Evolutionary conservation across 805 yeast species (phyloP).

Genomic region (Isabelozyma pseudorhagii): DNA sequence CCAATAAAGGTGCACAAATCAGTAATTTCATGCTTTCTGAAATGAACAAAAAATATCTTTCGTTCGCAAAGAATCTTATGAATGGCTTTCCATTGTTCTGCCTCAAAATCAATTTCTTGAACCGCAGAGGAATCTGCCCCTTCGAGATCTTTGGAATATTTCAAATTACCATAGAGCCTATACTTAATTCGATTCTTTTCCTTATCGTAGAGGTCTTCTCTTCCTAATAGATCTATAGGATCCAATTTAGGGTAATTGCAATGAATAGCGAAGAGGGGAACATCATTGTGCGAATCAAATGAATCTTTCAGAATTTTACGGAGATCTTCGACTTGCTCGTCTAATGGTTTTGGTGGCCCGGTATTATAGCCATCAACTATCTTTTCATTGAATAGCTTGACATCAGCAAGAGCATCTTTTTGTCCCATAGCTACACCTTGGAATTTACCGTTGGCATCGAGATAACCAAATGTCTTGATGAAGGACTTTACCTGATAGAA

Average conservation of each 20-base stretch:
- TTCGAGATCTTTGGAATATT: conserved; percentile 10
- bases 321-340: conserved; percentile 21
- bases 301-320: conserved; percentile 12
- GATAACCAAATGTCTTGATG: conserved; percentile 30
- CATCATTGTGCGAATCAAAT: conserved; percentile 14
- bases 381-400: conserved; percentile 8
- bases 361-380: conserved; percentile 1
- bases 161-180: conserved; percentile 23
- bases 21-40: conserved; percentile 13
- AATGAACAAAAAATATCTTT: conserved; percentile 21
- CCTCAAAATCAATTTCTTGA: conserved; percentile 25
- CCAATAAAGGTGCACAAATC: conserved; percentile 23
- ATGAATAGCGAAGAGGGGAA: conserved; percentile 28
- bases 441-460: conserved; percentile 17
- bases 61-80: conserved; percentile 22
- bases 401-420: conserved; percentile 24
- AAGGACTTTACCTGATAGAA: conserved; percentile 42
- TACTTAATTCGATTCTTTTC: conserved; percentile 21
- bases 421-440: conserved; percentile 39
- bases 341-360: conserved; percentile 9
- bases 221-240: conserved; percentile 20
- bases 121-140: conserved; percentile 1
- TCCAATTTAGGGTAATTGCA: conserved; percentile 37
- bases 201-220: conserved; percentile 22
- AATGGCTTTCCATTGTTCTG: conserved; percentile 28